Percentiles rank a stretch among this genome's conserved stretches.
These are phyloP conservation scores for Furcasterigmium sp. DNA, from an alignment of 2,329 filamentous ascomycete species.

Conservation along the genomic window DNA sequence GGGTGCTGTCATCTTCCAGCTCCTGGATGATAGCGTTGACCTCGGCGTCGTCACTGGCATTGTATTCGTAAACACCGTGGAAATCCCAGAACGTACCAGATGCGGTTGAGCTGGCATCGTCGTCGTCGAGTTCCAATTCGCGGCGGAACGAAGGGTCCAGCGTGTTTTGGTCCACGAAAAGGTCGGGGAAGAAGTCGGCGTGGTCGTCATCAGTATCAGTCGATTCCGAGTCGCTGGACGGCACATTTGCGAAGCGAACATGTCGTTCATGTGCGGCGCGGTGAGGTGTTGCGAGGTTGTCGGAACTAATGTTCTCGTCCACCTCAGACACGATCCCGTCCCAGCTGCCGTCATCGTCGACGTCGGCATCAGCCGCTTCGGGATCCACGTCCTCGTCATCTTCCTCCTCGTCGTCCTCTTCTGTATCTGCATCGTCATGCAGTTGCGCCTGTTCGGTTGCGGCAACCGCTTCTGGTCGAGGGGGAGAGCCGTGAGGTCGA, in stretches of 20 bases:
- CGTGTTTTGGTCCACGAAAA: constrained; percentile 71
- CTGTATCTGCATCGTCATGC: constrained; percentile 25
- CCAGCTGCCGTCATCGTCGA: constrained; percentile 46
- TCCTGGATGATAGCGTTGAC: constrained; percentile 32
- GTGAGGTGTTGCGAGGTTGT: constrained; percentile 26
- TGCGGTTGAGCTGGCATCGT: constrained; percentile 47
- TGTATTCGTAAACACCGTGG: constrained; percentile 38
- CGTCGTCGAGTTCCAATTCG: constrained; percentile 66
- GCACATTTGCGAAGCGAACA: constrained; percentile 68
- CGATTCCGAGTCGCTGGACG: constrained; percentile 61
- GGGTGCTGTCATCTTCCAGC: constrained; percentile 34
- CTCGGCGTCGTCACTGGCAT: constrained; percentile 30
- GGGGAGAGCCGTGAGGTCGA: background rate
- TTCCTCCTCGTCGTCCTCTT: constrained; percentile 32
- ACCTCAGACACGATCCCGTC: constrained; percentile 47
- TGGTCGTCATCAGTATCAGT: constrained; percentile 58
- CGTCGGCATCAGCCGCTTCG: constrained; percentile 27
- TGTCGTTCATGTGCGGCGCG: constrained; percentile 45
- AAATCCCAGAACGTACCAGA: constrained; percentile 62
- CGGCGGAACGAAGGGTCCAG: constrained; percentile 68
- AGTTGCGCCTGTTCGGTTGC: constrained; percentile 25
- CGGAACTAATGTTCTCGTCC: constrained; percentile 38
- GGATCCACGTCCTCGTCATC: constrained; percentile 32
- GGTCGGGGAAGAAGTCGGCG: constrained; percentile 67
- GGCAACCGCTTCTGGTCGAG: constrained; percentile 2